Evolutionary conservation across 805 yeast genomes (phyloP).

Genomic region (Sugiyamaella americana): DNA sequence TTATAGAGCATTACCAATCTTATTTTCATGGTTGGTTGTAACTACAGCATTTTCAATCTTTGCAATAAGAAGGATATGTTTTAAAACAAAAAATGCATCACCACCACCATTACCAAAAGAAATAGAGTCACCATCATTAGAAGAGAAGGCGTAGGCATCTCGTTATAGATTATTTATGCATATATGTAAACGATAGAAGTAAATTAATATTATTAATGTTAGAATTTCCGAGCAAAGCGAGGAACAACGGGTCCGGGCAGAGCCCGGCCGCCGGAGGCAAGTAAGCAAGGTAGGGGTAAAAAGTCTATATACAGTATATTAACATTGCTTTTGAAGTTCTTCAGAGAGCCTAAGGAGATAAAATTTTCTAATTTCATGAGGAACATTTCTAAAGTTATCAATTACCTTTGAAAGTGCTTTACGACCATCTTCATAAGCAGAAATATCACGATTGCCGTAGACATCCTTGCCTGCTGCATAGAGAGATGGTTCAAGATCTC

Average conservation of each 20-base stretch:
- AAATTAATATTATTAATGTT: too few relatives aligned
- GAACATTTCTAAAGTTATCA: constrained; percentile 24
- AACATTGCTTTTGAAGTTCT: constrained; percentile 20
- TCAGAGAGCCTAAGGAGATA: constrained; percentile 28
- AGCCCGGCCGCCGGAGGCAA: neutral
- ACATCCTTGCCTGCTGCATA: constrained; percentile 34
- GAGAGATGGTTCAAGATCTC: constrained; percentile 23
- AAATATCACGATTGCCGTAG: constrained; percentile 35
- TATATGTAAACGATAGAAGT: too few relatives aligned
- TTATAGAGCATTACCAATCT: constrained; percentile 12
- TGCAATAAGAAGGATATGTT: neutral
- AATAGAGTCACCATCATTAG: neutral
- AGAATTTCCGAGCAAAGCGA: too few relatives aligned
- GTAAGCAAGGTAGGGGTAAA: neutral
- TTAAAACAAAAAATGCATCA: neutral
- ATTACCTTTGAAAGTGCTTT: constrained; percentile 21
- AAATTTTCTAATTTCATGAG: constrained; percentile 27
- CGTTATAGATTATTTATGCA: too few relatives aligned
- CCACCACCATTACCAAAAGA: neutral
- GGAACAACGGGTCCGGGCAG: too few relatives aligned
- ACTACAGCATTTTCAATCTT: neutral
- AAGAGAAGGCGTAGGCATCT: neutral
- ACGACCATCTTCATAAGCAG: constrained; percentile 32
- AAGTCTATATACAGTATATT: neutral
- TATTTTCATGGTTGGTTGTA: constrained; percentile 8